Conservation (phyloP, 805 yeast species). For the Monosporozyma unispora region DNA sequence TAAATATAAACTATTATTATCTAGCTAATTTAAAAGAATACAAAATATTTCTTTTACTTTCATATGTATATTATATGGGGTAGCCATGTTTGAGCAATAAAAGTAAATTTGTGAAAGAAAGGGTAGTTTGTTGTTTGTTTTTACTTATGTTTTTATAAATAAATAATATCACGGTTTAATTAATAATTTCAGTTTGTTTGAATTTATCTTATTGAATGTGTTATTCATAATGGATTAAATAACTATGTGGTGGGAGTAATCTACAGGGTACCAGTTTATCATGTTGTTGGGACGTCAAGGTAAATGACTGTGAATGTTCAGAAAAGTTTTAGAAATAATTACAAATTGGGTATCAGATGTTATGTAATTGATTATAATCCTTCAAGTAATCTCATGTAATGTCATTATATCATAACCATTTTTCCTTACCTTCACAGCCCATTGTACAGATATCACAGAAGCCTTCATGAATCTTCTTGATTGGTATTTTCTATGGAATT, state of each 20-base stretch:
- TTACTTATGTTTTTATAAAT: background rate
- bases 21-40: background rate
- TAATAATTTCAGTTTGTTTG: background rate
- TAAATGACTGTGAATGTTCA: background rate
- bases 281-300: background rate
- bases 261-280: background rate
- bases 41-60: background rate
- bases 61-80: background rate
- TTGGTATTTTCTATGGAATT: constrained; percentile 88
- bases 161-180: background rate
- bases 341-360: background rate
- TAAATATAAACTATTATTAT: background rate
- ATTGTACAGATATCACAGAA: constrained; percentile 66
- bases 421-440: constrained; percentile 56
- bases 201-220: background rate
- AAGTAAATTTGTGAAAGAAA: background rate
- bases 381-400: constrained; percentile 24
- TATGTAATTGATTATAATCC: background rate
- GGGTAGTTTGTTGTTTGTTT: background rate
- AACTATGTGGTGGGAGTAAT: background rate
- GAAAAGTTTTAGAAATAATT: background rate
- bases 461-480: constrained; percentile 83
- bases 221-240: background rate
- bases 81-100: background rate
- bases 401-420: constrained; percentile 33